Conservation (phyloP, 345 rosid genomes). For the Aquilaria malaccensis region DNA sequence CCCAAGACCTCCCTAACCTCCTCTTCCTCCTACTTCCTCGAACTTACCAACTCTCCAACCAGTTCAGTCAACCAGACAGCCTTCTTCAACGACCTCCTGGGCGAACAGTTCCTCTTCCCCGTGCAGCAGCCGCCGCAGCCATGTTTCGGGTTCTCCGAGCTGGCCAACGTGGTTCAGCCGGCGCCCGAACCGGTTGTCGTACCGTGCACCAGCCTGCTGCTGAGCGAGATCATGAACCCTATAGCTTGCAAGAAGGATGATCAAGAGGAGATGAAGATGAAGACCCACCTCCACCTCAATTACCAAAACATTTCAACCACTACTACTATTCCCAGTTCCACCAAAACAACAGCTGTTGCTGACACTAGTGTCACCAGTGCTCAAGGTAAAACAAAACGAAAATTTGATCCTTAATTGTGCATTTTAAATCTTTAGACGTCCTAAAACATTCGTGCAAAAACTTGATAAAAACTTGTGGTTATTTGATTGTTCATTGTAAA, state of each 20-base stretch:
- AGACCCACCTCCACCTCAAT: constrained; percentile 33
- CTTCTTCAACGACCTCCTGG: constrained; percentile 34
- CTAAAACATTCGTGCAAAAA: no score
- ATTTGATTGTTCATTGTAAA: no score
- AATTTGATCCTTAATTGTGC: no score
- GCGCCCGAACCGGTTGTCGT: constrained; percentile 28
- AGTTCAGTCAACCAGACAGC: constrained; percentile 40
- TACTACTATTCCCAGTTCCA: constrained; percentile 13
- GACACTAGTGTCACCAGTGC: constrained; percentile 20
- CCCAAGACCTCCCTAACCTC: constrained; percentile 21
- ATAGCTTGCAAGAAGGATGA: constrained; percentile 28
- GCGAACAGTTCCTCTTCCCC: constrained; percentile 51
- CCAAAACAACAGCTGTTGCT: constrained; percentile 16
- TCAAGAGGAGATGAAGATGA: constrained; percentile 29
- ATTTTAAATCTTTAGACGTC: no score
- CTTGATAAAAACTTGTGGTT: no score
- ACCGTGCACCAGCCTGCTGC: constrained; percentile 47
- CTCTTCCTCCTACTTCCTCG: constrained; percentile 26
- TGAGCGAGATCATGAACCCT: constrained; percentile 46
- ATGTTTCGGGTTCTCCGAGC: constrained; percentile 36
- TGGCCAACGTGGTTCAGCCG: constrained; percentile 24
- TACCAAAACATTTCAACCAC: constrained; percentile 20
- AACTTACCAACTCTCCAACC: constrained; percentile 23
- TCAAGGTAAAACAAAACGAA: constrained; percentile 30
- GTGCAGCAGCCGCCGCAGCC: constrained; percentile 22